These are phyloP conservation scores for Suillus lakei DNA, from an alignment of 768 basidiomycete species.

Conservation along the genomic window DNA sequence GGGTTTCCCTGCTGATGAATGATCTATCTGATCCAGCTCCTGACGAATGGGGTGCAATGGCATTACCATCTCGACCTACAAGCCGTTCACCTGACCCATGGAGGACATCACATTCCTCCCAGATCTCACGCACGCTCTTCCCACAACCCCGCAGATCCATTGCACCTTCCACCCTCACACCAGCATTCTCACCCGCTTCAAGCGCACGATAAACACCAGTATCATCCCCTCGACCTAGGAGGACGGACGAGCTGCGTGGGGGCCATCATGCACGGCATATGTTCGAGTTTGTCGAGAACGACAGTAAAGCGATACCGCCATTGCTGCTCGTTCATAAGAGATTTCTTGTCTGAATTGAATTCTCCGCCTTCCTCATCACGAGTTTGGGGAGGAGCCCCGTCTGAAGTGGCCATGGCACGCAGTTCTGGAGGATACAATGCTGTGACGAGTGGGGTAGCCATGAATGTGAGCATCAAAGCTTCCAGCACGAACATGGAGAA, in stretches of 20 bases:
- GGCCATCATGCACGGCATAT: slow-evolving; percentile 88
- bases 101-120: no score
- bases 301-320: slow-evolving; percentile 75
- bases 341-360: slow-evolving; percentile 11
- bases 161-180: no score
- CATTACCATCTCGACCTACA: no score
- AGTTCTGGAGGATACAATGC: slow-evolving; percentile 67
- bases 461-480: slow-evolving; percentile 80
- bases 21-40: no score
- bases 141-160: no score
- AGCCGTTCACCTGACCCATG: no score
- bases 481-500: slow-evolving; percentile 97
- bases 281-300: slow-evolving; percentile 89
- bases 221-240: no score
- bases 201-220: no score
- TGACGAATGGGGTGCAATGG: no score
- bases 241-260: slow-evolving; percentile 80
- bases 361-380: slow-evolving; percentile 40
- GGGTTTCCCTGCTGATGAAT: no score
- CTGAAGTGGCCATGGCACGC: slow-evolving; percentile 52
- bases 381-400: slow-evolving; percentile 12
- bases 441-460: slow-evolving; percentile 80
- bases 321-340: slow-evolving; percentile 19
- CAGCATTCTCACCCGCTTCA: no score
- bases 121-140: no score